These are phyloP conservation scores for Zoysia pacifica DNA, from an alignment of 176 grass and related monocot species.

Conservation along the genomic window DNA sequence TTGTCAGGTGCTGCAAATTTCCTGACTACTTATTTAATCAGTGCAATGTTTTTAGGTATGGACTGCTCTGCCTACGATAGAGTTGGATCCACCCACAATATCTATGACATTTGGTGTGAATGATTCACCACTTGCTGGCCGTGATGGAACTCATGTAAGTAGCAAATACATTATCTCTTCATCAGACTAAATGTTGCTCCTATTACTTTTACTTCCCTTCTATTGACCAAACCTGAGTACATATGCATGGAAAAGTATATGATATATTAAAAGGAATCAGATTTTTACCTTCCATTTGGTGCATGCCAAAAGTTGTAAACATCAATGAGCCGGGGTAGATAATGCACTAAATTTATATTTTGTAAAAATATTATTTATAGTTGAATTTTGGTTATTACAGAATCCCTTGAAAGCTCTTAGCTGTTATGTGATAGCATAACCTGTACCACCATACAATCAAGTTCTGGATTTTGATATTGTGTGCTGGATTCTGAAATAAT, in stretches of 20 bases:
- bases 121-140: conserved; percentile 87
- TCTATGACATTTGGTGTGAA: conserved; percentile 99
- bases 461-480: conserved; percentile 5
- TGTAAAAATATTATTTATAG: not conserved
- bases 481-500: conserved; percentile 15
- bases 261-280: not conserved
- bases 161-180: conserved; percentile 33
- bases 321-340: not conserved
- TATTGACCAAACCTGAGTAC: conserved; percentile 9
- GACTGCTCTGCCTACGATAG: conserved; percentile 87
- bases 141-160: conserved; percentile 93
- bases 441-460: conserved; percentile 1
- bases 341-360: not conserved
- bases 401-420: conserved; percentile 1
- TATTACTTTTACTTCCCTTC: conserved; percentile 12
- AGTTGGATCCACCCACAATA: conserved; percentile 97
- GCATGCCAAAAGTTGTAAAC: not conserved
- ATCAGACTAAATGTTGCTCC: not conserved
- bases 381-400: not conserved
- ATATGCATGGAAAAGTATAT: conserved; percentile 4
- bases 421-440: not conserved
- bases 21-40: not conserved
- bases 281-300: not conserved
- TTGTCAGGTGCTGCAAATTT: conserved; percentile 35
- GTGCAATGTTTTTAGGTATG: conserved; percentile 59